These are phyloP conservation scores for Coemansia sp. DNA, from an alignment of 192 early-diverging fungal genomes.

Conservation along the genomic window DNA sequence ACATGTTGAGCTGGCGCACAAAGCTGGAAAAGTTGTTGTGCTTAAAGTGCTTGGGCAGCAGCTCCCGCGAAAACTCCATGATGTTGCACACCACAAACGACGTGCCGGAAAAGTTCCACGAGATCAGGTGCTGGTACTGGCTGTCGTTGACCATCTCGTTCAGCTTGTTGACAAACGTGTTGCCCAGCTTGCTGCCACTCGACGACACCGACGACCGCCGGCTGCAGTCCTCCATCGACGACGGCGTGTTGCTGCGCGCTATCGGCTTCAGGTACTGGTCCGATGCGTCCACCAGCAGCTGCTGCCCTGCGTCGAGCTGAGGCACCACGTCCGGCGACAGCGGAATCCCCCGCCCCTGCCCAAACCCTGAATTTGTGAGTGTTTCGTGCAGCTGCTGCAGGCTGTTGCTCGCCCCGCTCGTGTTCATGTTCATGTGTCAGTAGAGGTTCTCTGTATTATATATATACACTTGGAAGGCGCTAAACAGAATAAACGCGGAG, in stretches of 20 bases:
- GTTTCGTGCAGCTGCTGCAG: constrained; percentile 48
- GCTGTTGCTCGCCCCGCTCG: constrained; percentile 14
- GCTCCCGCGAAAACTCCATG: constrained; percentile 85
- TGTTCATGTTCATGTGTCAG: constrained; percentile 27
- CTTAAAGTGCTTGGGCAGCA: constrained; percentile 90
- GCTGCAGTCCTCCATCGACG: constrained; percentile 41
- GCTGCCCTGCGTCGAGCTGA: constrained; percentile 31
- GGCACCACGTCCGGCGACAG: constrained; percentile 44
- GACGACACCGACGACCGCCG: constrained; percentile 51
- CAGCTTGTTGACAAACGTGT: constrained; percentile 66
- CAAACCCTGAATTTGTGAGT: constrained; percentile 29
- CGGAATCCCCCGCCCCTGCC: constrained; percentile 30
- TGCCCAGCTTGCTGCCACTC: constrained; percentile 45
- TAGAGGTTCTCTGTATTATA: not conserved
- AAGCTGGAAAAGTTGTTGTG: constrained; percentile 91
- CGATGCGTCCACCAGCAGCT: constrained; percentile 44
- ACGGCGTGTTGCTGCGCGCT: constrained; percentile 50
- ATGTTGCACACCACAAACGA: constrained; percentile 91
- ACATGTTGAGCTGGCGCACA: constrained; percentile 85
- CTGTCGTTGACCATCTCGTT: constrained; percentile 81
- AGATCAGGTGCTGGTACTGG: constrained; percentile 83
- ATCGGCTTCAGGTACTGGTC: constrained; percentile 55
- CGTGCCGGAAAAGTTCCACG: constrained; percentile 83
- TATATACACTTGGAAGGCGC: not conserved
- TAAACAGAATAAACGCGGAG: too few relatives aligned